A percentile compares a stretch with the other conserved stretches of the same genome.
phyloP scores from a whole-genome alignment of 495 filamentous ascomycete genomes.

The Talaromyces borbonicus region DNA sequence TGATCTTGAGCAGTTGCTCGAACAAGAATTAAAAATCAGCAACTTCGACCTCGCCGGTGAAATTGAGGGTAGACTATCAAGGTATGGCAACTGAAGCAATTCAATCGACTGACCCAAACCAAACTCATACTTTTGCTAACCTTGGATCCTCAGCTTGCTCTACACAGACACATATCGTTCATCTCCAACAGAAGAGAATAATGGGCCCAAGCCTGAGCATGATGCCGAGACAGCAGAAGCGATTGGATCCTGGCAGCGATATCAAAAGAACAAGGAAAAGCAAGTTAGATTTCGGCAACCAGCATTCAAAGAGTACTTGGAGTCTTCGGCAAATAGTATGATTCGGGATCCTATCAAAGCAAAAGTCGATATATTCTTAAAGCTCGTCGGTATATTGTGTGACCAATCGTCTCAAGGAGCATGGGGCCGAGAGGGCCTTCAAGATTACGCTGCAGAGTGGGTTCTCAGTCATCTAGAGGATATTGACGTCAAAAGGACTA shows the following conservation, averaged over 20 bases:
- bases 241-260: background rate
- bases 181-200: background rate
- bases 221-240: background rate
- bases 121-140: too few species aligned
- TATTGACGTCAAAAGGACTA: background rate
- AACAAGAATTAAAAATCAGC: background rate
- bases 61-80: background rate
- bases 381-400: background rate
- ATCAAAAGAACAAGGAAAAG: background rate
- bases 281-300: background rate
- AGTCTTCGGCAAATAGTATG: background rate
- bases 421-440: background rate
- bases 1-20: slow-evolving; percentile 1
- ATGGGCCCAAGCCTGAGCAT: background rate
- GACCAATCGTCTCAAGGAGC: background rate
- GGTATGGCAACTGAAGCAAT: background rate
- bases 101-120: too few species aligned
- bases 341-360: background rate
- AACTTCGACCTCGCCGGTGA: background rate
- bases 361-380: background rate
- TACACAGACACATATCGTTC: background rate
- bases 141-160: too few species aligned
- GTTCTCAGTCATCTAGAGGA: background rate
- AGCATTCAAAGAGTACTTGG: slow-evolving; percentile 1
- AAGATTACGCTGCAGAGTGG: background rate